Base-by-base conservation (phyloP, 2,329 filamentous ascomycete species). In the Gliomastix tumulicola region DNA sequence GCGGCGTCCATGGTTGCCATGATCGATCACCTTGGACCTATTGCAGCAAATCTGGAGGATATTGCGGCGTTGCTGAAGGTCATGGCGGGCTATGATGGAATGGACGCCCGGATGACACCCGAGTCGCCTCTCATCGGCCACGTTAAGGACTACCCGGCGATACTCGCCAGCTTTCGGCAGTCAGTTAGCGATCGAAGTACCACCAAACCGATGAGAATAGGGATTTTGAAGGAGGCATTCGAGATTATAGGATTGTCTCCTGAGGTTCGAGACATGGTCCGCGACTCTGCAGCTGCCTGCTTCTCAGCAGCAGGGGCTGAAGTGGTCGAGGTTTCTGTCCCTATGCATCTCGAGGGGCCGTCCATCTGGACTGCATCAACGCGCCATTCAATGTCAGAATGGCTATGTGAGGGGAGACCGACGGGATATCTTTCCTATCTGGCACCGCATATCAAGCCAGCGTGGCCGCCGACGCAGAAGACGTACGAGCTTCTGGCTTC, bases 301-400 rank as follows among this genome's bases (percentile, higher is more conserved):
- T 63, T 71, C 44, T 39, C 44, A 19, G 49, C 56, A 9, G 54
- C 62, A 7, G 68, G 69, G 2, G 68, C 68, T 3, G 47, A 51
- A 7, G 64, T 74, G 5, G 42, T 56, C 4, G 61, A 69, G 7
- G 44, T 73, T 2, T 68, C 63, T 1, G 52, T 74, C 4, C 68
- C 69, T 0, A 55, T 71, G 44, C 71, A 76, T 43, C 46, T 56
- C 5, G 48, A 65, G 6, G 71, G 66, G 0, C 61, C 68, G 1
- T 50, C 62, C 0, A 64, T 74, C 34, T 74, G 69, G 69, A 71
- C 68, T 2, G 51, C 59, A 13, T 50, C 59, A 2, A 60, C 57
- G 2, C 41, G 62, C 8, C 50, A 51, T 5, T 53, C 57, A 5
- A 58, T 62, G 50, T 51, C 55, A 7, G 38, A 46, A 7, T 51